Percentiles rank a stretch among this genome's conserved stretches.
Conservation (phyloP, 208 protist genomes). For the Leptomonas seymouri region DNA sequence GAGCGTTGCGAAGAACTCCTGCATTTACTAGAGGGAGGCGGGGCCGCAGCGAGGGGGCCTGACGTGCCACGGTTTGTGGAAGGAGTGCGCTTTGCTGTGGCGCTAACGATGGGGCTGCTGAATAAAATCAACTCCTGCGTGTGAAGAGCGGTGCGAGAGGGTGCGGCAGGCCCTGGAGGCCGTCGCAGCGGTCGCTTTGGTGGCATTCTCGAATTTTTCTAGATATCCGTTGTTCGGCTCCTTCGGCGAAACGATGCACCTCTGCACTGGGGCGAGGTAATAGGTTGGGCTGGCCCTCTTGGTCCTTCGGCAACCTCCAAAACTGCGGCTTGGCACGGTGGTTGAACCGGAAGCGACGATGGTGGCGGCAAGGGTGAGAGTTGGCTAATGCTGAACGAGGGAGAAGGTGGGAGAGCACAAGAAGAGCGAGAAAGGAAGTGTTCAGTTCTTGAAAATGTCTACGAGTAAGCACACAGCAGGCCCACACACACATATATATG, state of each 20-base stretch:
- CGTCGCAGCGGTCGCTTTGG: slow-evolving; percentile 16
- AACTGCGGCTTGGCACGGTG: too few species aligned
- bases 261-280: too few species aligned
- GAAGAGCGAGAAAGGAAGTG: neutral
- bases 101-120: slow-evolving; percentile 17
- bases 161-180: slow-evolving; percentile 5
- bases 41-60: neutral
- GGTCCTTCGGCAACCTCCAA: too few species aligned
- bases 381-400: neutral
- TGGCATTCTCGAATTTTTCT: slow-evolving; percentile 28
- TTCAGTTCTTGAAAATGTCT: too few species aligned
- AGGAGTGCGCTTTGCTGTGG: slow-evolving; percentile 10
- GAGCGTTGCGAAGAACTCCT: slow-evolving; percentile 12
- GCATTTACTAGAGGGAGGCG: neutral
- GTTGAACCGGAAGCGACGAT: too few species aligned
- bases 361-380: neutral
- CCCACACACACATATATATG: too few species aligned
- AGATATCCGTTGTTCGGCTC: too few species aligned
- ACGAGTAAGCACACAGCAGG: too few species aligned
- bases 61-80: slow-evolving; percentile 13
- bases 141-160: slow-evolving; percentile 18
- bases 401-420: neutral
- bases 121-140: slow-evolving; percentile 31
- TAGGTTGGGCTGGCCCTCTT: too few species aligned
- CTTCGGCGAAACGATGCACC: too few species aligned